phyloP scores from a whole-genome alignment of 257 asterid species.

The Parsonsia alboflavescens region DNA sequence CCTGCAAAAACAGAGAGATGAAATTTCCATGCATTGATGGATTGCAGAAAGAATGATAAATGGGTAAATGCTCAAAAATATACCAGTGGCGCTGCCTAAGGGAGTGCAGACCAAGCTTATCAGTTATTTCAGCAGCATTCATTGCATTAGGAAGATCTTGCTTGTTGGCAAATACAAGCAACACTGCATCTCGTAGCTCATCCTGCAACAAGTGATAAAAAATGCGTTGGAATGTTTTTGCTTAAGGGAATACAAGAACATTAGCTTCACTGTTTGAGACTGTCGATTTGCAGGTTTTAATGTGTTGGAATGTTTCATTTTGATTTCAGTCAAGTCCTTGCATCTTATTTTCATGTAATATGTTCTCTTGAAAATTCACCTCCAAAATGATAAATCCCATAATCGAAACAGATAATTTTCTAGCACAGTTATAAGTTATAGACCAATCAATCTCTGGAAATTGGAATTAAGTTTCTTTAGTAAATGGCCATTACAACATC shows the following conservation, averaged over 20 bases:
- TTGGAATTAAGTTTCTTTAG: too few species aligned
- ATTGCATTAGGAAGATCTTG: slow-evolving; percentile 96
- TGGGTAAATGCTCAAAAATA: slow-evolving; percentile 3
- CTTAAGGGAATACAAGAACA: too few species aligned
- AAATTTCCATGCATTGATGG: not conserved
- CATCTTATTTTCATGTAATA: too few species aligned
- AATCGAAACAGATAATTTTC: not conserved
- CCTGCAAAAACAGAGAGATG: slow-evolving; percentile 34
- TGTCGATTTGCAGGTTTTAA: too few species aligned
- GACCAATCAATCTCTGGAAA: too few species aligned
- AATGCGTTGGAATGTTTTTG: too few species aligned
- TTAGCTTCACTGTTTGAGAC: too few species aligned
- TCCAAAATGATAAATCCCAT: not conserved
- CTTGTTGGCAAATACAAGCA: slow-evolving; percentile 85
- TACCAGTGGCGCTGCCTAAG: slow-evolving; percentile 96
- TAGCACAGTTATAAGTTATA: too few species aligned
- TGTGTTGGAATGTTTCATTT: too few species aligned
- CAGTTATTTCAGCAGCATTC: slow-evolving; percentile 91
- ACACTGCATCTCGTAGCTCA: slow-evolving; percentile 81
- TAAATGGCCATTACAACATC: not conserved
- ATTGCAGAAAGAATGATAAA: not conserved
- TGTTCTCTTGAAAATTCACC: not conserved
- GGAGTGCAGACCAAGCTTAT: slow-evolving; percentile 87
- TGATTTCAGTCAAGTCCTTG: too few species aligned
- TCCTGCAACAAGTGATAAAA: slow-evolving; percentile 41